Evolutionary conservation across 441 rosid genomes (phyloP).

Genomic region (Syzygium syzygioides): DNA sequence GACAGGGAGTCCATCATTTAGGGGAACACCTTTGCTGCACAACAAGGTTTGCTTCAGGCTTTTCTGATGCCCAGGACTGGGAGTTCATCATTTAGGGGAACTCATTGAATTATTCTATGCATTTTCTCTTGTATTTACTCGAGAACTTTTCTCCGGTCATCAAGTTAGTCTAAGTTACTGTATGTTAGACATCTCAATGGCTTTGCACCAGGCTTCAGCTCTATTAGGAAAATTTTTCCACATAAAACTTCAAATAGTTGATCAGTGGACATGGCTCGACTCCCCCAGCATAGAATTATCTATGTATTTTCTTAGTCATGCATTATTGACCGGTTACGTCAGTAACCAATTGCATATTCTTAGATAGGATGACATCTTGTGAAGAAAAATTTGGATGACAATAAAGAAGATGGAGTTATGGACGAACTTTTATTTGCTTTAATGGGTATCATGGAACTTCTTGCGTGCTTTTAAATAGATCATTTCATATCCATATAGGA

Average conservation of each 20-base stretch:
- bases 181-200: not conserved
- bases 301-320: not conserved
- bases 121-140: not conserved
- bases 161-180: not conserved
- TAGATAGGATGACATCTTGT: not conserved
- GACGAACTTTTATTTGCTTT: not conserved
- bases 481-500: constrained; percentile 43
- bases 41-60: not conserved
- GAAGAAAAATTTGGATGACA: not conserved
- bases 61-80: not conserved
- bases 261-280: not conserved
- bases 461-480: not conserved
- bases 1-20: too few relatives aligned
- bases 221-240: not conserved
- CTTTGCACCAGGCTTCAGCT: not conserved
- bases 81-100: not conserved
- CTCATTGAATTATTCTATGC: not conserved
- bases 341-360: not conserved
- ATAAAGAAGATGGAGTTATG: not conserved
- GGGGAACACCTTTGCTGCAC: not conserved
- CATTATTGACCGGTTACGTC: not conserved
- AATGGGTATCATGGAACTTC: not conserved
- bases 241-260: not conserved
- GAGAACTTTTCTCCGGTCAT: not conserved
- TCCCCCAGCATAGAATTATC: not conserved